Evolutionary conservation across 2,329 filamentous ascomycete species (phyloP).

Genomic region (Curvularia sp.): DNA sequence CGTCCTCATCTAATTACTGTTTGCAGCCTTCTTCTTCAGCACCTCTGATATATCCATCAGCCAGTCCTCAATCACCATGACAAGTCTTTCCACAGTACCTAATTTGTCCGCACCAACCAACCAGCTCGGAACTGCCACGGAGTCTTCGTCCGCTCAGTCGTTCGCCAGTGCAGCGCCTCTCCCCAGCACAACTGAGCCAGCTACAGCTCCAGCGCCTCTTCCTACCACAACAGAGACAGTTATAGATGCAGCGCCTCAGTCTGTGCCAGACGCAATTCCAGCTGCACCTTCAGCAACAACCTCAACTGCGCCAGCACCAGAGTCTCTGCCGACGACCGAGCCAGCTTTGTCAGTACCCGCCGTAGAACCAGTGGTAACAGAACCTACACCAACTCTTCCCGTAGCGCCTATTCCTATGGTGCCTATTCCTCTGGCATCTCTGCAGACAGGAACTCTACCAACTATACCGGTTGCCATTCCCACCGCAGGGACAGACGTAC

Average conservation of each 20-base stretch:
- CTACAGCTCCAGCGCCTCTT: neutral
- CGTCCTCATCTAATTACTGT: constrained; percentile 1
- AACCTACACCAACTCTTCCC: constrained; percentile 2
- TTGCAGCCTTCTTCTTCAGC: neutral
- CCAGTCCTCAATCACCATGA: constrained; percentile 3
- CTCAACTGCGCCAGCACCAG: neutral
- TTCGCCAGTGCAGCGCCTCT: neutral
- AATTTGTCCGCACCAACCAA: neutral
- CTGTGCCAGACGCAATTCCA: neutral
- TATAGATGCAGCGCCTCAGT: neutral
- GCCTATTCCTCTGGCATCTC: neutral
- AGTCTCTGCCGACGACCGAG: neutral
- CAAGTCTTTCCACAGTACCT: neutral
- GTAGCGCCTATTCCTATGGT: neutral
- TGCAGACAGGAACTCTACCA: neutral
- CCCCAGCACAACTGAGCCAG: neutral
- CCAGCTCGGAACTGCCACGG: neutral
- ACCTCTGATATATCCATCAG: constrained; percentile 6
- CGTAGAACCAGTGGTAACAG: constrained; percentile 5
- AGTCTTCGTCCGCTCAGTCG: constrained; percentile 1
- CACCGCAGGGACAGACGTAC: too few relatives aligned
- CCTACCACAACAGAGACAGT: neutral
- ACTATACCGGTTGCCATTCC: neutral
- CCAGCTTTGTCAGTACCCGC: constrained; percentile 9
- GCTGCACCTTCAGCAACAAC: neutral